phyloP scores from a whole-genome alignment of 495 filamentous ascomycete species.

The Glonium stellatum region DNA sequence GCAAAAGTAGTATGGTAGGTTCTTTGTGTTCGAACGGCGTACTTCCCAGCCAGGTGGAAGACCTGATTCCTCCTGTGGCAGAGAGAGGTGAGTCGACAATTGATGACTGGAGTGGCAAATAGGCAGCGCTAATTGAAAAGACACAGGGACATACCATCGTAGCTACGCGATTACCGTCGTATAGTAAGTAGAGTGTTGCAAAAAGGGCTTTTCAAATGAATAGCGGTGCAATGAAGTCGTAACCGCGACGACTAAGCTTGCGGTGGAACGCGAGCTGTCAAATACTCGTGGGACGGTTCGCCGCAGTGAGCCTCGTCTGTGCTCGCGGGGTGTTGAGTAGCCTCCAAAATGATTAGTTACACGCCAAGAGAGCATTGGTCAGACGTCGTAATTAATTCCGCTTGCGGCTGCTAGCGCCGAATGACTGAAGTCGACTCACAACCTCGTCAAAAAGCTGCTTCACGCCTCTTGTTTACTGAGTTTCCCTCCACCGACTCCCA shows the following conservation, averaged over 20 bases:
- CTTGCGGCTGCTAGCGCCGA: neutral
- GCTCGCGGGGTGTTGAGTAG: neutral
- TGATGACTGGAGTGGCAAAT: constrained; percentile 6
- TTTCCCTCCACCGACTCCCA: neutral
- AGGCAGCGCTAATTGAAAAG: neutral
- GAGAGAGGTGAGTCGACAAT: constrained; percentile 15
- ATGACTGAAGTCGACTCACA: neutral
- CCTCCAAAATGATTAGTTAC: neutral
- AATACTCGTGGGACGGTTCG: neutral
- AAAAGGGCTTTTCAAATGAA: neutral
- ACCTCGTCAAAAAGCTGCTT: neutral
- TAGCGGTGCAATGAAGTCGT: neutral
- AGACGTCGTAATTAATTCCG: neutral
- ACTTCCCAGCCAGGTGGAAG: constrained; percentile 88
- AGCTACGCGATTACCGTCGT: neutral
- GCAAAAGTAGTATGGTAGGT: constrained; percentile 98
- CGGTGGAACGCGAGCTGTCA: neutral
- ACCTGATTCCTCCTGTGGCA: constrained; percentile 59
- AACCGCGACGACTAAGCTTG: neutral
- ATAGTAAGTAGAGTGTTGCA: neutral
- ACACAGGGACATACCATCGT: neutral
- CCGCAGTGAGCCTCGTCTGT: neutral
- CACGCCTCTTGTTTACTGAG: neutral
- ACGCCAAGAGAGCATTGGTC: neutral
- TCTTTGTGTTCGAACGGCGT: constrained; percentile 91